Evolutionary conservation across 148 eudicot species (phyloP).

Genomic region (Linanthus parryae): DNA sequence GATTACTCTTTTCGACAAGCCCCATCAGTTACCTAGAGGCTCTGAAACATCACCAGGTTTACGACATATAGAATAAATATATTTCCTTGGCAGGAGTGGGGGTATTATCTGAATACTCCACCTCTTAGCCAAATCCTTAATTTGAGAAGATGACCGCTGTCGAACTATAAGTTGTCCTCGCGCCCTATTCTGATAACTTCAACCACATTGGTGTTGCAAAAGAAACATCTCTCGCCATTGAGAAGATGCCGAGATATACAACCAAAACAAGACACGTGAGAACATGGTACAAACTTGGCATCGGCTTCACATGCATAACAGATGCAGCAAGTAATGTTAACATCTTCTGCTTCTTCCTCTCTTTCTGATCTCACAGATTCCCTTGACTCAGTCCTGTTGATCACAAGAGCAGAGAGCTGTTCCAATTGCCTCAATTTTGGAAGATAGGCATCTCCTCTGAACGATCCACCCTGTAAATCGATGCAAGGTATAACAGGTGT

Average conservation of each 20-base stretch:
- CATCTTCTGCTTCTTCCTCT: conserved; percentile 44
- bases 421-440: conserved; percentile 56
- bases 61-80: too few relatives aligned
- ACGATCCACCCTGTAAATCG: conserved; percentile 51
- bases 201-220: conserved; percentile 67
- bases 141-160: too few relatives aligned
- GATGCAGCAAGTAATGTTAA: conserved; percentile 61
- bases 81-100: too few relatives aligned
- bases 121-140: too few relatives aligned
- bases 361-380: conserved; percentile 26
- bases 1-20: too few relatives aligned
- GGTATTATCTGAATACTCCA: too few relatives aligned
- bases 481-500: too few relatives aligned
- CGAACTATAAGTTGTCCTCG: too few relatives aligned
- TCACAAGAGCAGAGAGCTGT: conserved; percentile 52
- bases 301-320: conserved; percentile 58
- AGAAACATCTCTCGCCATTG: conserved; percentile 89
- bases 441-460: conserved; percentile 49
- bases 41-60: too few relatives aligned
- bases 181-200: conserved; percentile 36
- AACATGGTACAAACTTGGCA: conserved; percentile 70
- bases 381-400: conserved; percentile 34
- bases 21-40: too few relatives aligned
- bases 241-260: conserved; percentile 88
- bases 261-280: conserved; percentile 69